Evolutionary conservation across 345 rosid species (phyloP).

Genomic region (Aquilaria yunnanensis): DNA sequence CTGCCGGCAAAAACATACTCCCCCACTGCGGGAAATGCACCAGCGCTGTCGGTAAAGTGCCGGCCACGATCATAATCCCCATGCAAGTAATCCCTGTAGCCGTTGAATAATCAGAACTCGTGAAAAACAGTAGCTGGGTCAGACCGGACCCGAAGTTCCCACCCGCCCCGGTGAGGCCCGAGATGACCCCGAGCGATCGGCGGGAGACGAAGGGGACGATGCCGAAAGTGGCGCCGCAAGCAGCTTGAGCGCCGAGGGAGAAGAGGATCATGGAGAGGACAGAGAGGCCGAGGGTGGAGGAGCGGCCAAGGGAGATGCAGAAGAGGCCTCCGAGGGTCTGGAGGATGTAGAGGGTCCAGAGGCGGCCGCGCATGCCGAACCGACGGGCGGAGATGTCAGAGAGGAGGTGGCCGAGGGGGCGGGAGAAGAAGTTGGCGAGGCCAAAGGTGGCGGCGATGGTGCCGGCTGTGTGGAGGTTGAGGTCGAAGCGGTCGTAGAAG

Average conservation of each 20-base stretch:
- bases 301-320: conserved; percentile 46
- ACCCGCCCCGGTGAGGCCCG: conserved; percentile 50
- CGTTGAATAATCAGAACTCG: conserved; percentile 26
- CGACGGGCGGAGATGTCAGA: conserved; percentile 34
- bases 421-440: conserved; percentile 51
- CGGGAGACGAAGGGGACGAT: conserved; percentile 53
- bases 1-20: conserved; percentile 48
- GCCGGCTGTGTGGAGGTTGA: conserved; percentile 46
- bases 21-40: conserved; percentile 66
- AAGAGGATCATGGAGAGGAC: conserved; percentile 42
- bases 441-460: conserved; percentile 51
- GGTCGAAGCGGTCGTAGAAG: conserved; percentile 55
- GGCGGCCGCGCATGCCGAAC: conserved; percentile 52
- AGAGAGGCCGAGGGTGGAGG: conserved; percentile 25
- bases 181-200: conserved; percentile 44
- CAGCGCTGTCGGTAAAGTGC: conserved; percentile 36
- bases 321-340: conserved; percentile 48
- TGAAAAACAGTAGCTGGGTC: conserved; percentile 45
- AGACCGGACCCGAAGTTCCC: conserved; percentile 57
- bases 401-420: conserved; percentile 40
- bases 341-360: conserved; percentile 47
- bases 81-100: conserved; percentile 36
- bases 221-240: conserved; percentile 58
- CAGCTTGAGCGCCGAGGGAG: conserved; percentile 54
- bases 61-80: conserved; percentile 53